These are phyloP conservation scores for Chaetomium strumarium DNA, from an alignment of 2,329 filamentous ascomycete genomes.

Conservation along the genomic window DNA sequence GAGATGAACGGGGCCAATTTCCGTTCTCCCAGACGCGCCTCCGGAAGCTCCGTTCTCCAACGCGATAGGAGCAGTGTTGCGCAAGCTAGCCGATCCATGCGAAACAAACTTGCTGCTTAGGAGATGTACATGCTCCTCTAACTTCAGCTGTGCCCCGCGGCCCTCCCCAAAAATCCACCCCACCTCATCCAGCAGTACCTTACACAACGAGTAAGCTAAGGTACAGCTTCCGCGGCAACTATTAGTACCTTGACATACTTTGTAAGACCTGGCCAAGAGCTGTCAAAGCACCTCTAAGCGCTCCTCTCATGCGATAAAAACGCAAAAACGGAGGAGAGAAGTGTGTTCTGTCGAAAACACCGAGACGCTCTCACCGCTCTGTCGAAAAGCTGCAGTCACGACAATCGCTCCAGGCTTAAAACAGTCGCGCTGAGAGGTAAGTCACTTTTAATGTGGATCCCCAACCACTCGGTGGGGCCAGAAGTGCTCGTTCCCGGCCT, in stretches of 20 bases:
- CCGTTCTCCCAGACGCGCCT: constrained; percentile 10
- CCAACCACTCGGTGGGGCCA: constrained; percentile 21
- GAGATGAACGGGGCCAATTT: constrained; percentile 18
- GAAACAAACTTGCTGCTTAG: constrained; percentile 2
- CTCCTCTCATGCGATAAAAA: not conserved
- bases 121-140: constrained; percentile 9
- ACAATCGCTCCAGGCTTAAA: constrained; percentile 3
- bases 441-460: constrained; percentile 15
- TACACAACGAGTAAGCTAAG: not conserved
- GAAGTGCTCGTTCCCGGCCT: constrained; percentile 18
- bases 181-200: constrained; percentile 11
- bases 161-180: constrained; percentile 12
- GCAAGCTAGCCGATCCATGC: constrained; percentile 3
- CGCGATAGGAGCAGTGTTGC: constrained; percentile 10
- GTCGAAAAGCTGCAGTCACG: constrained; percentile 1
- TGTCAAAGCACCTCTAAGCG: not conserved
- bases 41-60: constrained; percentile 16
- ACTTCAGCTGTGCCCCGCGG: constrained; percentile 17
- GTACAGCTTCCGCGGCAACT: too few species aligned
- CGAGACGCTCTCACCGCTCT: constrained; percentile 16
- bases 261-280: not conserved
- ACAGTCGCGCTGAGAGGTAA: constrained; percentile 1
- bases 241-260: too few species aligned
- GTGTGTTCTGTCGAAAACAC: not conserved
- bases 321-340: not conserved